Conservation (phyloP, 768 basidiomycete species). For the Lactarius tabidus region DNA sequence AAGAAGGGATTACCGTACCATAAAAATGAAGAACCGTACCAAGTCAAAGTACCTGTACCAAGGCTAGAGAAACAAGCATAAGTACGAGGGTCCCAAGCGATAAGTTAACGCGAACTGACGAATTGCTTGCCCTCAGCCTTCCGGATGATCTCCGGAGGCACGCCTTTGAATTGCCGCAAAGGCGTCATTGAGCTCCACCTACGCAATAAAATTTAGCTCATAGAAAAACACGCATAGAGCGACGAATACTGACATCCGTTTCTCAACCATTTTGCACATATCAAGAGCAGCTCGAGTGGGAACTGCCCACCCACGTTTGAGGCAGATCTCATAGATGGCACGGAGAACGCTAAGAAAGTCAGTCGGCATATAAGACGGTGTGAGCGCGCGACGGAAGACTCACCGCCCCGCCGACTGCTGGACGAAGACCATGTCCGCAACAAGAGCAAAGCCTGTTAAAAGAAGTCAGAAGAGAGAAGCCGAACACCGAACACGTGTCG, state of each 20-base stretch:
- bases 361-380: conserved; percentile 9
- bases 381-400: conserved; percentile 24
- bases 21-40: conserved; percentile 32
- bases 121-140: conserved; percentile 98
- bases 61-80: conserved; percentile 46
- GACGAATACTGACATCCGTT: conserved; percentile 55
- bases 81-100: neutral
- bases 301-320: conserved; percentile 97
- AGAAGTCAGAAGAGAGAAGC: neutral
- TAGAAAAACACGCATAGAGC: neutral
- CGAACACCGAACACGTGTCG: neutral
- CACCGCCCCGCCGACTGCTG: conserved; percentile 94
- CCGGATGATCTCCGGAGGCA: conserved; percentile 77
- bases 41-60: conserved; percentile 98
- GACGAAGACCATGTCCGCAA: conserved; percentile 94
- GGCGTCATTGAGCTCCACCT: conserved; percentile 99
- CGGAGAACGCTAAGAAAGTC: conserved; percentile 67
- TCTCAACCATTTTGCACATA: conserved; percentile 95
- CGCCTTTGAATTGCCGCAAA: conserved; percentile 90
- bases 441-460: conserved; percentile 68
- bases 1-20: neutral
- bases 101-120: conserved; percentile 43
- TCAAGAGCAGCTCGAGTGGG: conserved; percentile 89
- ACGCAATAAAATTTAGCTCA: neutral
- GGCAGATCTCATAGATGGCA: conserved; percentile 95